Evolutionary conservation across 2,329 filamentous ascomycete species (phyloP), one percentile per base, ranked within the genome.

Genomic region (Westerdykella aurantiaca): DNA sequence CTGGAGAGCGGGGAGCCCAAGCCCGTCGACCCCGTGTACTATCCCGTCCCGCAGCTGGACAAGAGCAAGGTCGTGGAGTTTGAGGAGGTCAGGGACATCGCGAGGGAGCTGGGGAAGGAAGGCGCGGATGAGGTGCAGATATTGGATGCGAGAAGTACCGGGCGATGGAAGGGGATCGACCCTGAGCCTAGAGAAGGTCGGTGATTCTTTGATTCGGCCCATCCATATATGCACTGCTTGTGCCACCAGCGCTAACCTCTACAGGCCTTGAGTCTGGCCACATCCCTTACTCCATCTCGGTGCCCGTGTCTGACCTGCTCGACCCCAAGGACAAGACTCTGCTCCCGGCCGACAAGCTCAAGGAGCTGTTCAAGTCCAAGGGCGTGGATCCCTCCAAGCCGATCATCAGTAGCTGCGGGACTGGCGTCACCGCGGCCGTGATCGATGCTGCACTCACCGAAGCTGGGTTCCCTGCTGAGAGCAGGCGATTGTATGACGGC

Each of bases 381-480:
- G 85, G 88, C 0, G 72, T 98, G 7, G 83, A 95, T 61, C 81
- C 33, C 0, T 74, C 76, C 22, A 88, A 84, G 65, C 86, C 90
- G 3, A 86, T 96, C 53, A 85, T 97, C 56, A 86, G 82, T 39
- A 91, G 80, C 58, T 98, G 93, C 58, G 93, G 93, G 11, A 96
- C 90, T 6, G 93, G 93, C 29, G 91, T 98, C 41, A 97, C 90
- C 10, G 93, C 93, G 6, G 88, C 87, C 14, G 80, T 96, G 35
- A 81, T 98, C 34, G 93, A 98, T 63, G 85, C 89, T 31, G 93
- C 89, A 2, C 71, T 98, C 42, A 81, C 80, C 23, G 82, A 88
- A 66, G 88, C 90, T 17, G 83, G 82, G 1, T 90, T 82, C 61
- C 86, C 85, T 2, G 73, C 79, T 4, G 77, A 82, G 48, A 79